Percentiles rank a stretch among this genome's conserved stretches.
Conservation (phyloP, 805 yeast genomes). For the Candida suzukii region DNA sequence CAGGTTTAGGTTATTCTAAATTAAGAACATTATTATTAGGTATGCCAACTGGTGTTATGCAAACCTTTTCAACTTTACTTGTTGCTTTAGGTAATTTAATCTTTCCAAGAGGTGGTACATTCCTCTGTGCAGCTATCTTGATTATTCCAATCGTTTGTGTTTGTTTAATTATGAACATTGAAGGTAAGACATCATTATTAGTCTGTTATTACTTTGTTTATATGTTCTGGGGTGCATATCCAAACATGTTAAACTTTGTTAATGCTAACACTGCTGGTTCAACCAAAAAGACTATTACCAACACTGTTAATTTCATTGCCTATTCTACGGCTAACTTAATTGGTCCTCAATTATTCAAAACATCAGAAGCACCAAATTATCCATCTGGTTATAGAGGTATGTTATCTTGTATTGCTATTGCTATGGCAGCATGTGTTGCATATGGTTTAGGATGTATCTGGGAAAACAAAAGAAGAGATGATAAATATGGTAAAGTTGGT, state of each 20-base stretch:
- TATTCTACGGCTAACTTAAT: slow-evolving; percentile 52
- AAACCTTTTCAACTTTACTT: slow-evolving; percentile 8
- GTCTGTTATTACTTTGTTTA: slow-evolving; percentile 15
- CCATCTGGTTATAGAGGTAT: slow-evolving; percentile 46
- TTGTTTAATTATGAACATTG: slow-evolving; percentile 11
- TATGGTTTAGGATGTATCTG: background rate
- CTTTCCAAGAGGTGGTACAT: slow-evolving; percentile 9
- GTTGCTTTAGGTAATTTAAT: slow-evolving; percentile 18
- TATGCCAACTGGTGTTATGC: slow-evolving; percentile 16
- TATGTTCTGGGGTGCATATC: slow-evolving; percentile 15
- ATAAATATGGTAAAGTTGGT: slow-evolving; percentile 22
- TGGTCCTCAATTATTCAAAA: slow-evolving; percentile 59
- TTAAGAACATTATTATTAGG: slow-evolving; percentile 11
- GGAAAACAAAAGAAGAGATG: slow-evolving; percentile 45
- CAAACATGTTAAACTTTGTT: slow-evolving; percentile 22
- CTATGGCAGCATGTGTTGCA: background rate
- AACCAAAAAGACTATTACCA: slow-evolving; percentile 46
- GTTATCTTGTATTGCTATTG: slow-evolving; percentile 30
- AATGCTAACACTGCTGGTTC: slow-evolving; percentile 54
- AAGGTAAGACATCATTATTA: slow-evolving; percentile 3
- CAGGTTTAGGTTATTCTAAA: slow-evolving; percentile 27
- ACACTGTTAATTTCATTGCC: slow-evolving; percentile 46
- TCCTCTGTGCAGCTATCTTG: slow-evolving; percentile 6
- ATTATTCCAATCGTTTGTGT: slow-evolving; percentile 11
- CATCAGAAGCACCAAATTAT: slow-evolving; percentile 45